A percentile compares a stretch with the other conserved stretches of the same genome.
Conservation (phyloP, 2,329 filamentous ascomycete species). For the Fusarium sp. region DNA sequence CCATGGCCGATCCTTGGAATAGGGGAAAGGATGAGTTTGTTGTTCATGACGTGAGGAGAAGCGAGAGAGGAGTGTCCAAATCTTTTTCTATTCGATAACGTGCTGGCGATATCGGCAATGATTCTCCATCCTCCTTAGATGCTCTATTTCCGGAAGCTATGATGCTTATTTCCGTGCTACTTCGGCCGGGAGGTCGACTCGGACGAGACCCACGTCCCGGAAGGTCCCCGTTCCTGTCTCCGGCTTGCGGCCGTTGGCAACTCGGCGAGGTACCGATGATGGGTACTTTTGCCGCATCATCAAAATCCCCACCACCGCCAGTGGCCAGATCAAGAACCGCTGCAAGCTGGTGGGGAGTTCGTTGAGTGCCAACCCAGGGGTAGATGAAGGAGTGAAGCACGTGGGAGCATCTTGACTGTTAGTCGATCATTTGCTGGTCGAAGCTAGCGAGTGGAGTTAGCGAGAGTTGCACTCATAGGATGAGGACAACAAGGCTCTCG, state of each 20-base stretch:
- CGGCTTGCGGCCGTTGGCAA: conserved; percentile 18
- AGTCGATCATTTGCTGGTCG: not conserved
- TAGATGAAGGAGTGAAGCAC: not conserved
- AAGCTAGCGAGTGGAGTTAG: not conserved
- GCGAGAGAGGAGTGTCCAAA: conserved; percentile 8
- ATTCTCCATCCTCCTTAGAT: conserved; percentile 13
- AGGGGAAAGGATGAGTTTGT: not conserved
- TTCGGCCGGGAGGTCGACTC: conserved; percentile 10
- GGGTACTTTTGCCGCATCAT: conserved; percentile 11
- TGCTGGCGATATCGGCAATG: conserved; percentile 40
- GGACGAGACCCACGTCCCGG: conserved; percentile 14
- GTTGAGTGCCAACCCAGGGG: not conserved
- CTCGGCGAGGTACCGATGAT: conserved; percentile 7
- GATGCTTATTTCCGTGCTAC: conserved; percentile 36
- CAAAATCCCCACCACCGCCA: not conserved
- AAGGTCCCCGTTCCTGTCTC: conserved; percentile 21
- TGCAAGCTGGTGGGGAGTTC: not conserved
- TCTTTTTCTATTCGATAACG: conserved; percentile 20
- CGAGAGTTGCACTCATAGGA: not conserved
- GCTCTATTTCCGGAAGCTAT: conserved; percentile 32
- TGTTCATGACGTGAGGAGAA: conserved; percentile 12
- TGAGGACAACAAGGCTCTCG: not conserved
- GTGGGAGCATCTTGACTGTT: not conserved
- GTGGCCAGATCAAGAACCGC: not conserved
- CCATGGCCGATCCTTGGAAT: conserved; percentile 19